Conservation (phyloP, 2,329 filamentous ascomycete genomes). For the Pseudogymnoascus sp. region DNA sequence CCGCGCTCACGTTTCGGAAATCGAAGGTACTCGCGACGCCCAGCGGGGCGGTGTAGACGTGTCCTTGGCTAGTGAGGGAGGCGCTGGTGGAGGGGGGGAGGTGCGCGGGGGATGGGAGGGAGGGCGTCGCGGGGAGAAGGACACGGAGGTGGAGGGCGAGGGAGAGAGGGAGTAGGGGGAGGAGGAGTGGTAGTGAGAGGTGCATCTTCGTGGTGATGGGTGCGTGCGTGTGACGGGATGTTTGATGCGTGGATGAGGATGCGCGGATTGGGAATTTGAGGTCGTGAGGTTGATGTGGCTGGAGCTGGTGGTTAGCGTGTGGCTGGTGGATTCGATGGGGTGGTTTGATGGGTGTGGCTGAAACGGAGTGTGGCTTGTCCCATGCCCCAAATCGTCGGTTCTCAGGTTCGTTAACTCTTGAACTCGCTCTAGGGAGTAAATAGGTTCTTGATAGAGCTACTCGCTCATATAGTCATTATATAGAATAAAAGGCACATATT, state of each 20-base stretch:
- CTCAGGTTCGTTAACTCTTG: not conserved
- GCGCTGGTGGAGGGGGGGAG: constrained; percentile 52
- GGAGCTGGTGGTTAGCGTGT: not conserved
- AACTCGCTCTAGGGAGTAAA: not conserved
- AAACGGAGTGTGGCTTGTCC: not conserved
- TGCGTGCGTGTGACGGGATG: constrained; percentile 15
- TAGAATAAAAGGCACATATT: not conserved
- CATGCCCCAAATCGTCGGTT: not conserved
- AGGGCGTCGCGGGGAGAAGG: constrained; percentile 20
- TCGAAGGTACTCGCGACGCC: constrained; percentile 62
- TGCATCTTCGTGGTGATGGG: constrained; percentile 27
- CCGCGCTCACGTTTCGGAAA: constrained; percentile 62
- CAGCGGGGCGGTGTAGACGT: constrained; percentile 51
- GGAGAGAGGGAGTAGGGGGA: constrained; percentile 31
- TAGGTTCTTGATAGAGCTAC: not conserved
- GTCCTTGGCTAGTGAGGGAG: constrained; percentile 52
- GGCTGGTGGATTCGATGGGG: not conserved
- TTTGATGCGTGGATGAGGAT: constrained; percentile 13
- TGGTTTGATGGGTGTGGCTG: not conserved
- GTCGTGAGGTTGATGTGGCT: not conserved
- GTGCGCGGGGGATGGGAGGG: constrained; percentile 30
- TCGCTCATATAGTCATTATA: not conserved
- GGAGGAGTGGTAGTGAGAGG: constrained; percentile 27
- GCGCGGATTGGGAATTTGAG: not conserved
- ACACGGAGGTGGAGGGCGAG: constrained; percentile 26